Percentiles rank a stretch among this genome's conserved stretches.
phyloP scores from a whole-genome alignment of 2,329 filamentous ascomycete genomes.

The Cladobotryum protrusum region DNA sequence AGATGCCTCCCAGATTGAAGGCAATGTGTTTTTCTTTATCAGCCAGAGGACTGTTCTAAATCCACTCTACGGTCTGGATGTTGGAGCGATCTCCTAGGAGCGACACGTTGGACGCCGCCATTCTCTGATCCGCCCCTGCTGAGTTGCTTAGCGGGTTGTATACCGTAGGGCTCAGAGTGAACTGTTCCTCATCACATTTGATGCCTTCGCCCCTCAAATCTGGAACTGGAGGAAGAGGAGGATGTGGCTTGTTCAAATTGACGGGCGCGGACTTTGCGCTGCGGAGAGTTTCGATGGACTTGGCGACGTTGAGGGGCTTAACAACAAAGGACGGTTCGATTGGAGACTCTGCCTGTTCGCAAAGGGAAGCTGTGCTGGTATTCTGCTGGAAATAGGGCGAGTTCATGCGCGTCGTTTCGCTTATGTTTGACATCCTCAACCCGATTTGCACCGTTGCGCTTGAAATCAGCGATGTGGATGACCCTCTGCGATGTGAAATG shows the following conservation, averaged over 20 bases:
- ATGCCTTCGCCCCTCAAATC: slow-evolving; percentile 12
- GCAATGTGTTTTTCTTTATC: too few relatives aligned
- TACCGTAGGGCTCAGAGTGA: slow-evolving; percentile 45
- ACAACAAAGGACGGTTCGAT: background rate
- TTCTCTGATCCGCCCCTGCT: background rate
- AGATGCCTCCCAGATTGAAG: too few relatives aligned
- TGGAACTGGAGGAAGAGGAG: slow-evolving; percentile 27
- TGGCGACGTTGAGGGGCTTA: slow-evolving; percentile 1
- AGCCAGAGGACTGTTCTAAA: slow-evolving; percentile 2
- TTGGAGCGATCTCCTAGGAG: background rate
- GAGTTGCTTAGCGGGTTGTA: slow-evolving; percentile 35
- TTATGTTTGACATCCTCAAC: slow-evolving; percentile 56
- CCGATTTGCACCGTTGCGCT: slow-evolving; percentile 67
- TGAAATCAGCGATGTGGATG: slow-evolving; percentile 49
- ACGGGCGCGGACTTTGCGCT: background rate
- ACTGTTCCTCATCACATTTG: slow-evolving; percentile 22
- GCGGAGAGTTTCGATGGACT: slow-evolving; percentile 3
- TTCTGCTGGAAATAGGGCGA: slow-evolving; percentile 13
- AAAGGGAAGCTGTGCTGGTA: background rate
- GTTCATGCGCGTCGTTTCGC: slow-evolving; percentile 37
- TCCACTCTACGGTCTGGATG: slow-evolving; percentile 14
- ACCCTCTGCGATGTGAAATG: slow-evolving; percentile 48
- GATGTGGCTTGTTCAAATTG: slow-evolving; percentile 17
- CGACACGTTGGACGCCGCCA: background rate
- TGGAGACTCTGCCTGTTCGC: slow-evolving; percentile 3